Percentiles rank a stretch among this genome's conserved stretches.
Conservation (phyloP, 371 early-diverging fungal genomes). For the Parasitella parasitica region DNA sequence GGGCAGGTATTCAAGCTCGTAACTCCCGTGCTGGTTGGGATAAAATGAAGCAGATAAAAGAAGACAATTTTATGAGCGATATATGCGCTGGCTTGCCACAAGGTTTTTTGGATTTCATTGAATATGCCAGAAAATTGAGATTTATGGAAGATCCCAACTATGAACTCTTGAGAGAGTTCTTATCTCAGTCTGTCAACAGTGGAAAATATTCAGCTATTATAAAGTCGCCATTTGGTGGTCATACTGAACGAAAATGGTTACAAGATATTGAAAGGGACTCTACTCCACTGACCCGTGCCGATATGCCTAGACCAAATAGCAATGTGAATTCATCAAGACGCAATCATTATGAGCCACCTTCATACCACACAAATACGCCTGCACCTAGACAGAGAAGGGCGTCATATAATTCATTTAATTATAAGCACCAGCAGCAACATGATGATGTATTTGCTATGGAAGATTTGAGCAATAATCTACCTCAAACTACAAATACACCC, state of each 20-base stretch:
- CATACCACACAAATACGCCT: background rate
- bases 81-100: constrained; percentile 57
- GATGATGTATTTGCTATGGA: constrained; percentile 6
- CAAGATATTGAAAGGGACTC: constrained; percentile 16
- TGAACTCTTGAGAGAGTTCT: constrained; percentile 49
- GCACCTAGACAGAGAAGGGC: background rate
- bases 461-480: background rate
- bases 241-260: constrained; percentile 19
- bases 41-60: constrained; percentile 58
- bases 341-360: constrained; percentile 9
- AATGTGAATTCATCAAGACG: background rate
- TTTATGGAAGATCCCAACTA: constrained; percentile 95
- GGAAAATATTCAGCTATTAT: constrained; percentile 28
- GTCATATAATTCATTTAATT: background rate
- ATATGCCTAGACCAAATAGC: constrained; percentile 2
- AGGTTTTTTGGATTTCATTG: constrained; percentile 59
- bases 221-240: constrained; percentile 29
- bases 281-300: constrained; percentile 1
- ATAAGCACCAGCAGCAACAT: background rate
- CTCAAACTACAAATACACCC: background rate
- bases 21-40: constrained; percentile 64
- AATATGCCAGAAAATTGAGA: constrained; percentile 76
- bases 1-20: constrained; percentile 63
- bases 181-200: constrained; percentile 36
- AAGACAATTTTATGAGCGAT: constrained; percentile 50